Conservation (phyloP, 106 monocot species). For the Hemerocallis citrina region DNA sequence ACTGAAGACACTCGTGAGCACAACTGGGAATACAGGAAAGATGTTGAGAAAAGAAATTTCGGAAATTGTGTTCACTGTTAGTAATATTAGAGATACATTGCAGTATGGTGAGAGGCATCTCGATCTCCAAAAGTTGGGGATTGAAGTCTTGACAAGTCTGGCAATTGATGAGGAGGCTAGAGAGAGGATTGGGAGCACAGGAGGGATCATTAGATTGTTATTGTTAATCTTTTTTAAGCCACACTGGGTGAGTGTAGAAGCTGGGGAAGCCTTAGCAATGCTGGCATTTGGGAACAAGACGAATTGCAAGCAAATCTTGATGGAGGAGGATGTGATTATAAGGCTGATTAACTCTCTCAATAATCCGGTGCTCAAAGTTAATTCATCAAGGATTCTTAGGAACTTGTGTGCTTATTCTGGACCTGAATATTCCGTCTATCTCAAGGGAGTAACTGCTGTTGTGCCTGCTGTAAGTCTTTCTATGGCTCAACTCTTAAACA, state of each 20-base stretch:
- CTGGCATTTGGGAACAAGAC: constrained; percentile 13
- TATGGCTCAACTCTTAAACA: too few species aligned
- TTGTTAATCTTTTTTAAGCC: constrained; percentile 7
- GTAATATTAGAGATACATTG: constrained; percentile 10
- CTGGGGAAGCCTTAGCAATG: constrained; percentile 35
- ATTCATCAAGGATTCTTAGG: constrained; percentile 38
- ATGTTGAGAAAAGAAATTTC: constrained; percentile 7
- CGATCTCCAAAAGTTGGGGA: constrained; percentile 10
- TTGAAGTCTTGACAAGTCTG: constrained; percentile 16
- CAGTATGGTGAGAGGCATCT: constrained; percentile 12
- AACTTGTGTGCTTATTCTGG: constrained; percentile 43
- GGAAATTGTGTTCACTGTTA: constrained; percentile 10
- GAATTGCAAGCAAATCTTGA: constrained; percentile 23
- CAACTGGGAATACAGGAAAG: constrained; percentile 9
- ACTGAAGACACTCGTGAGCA: constrained; percentile 8
- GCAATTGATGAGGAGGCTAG: constrained; percentile 12
- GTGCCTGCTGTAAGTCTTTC: constrained; percentile 1
- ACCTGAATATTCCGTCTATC: neutral
- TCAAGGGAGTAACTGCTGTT: constrained; percentile 16
- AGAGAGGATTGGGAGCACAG: constrained; percentile 10
- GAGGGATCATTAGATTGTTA: constrained; percentile 9
- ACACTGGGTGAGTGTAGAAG: constrained; percentile 11
- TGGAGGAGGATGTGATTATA: constrained; percentile 13
- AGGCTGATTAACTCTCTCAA: constrained; percentile 29
- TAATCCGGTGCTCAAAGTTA: constrained; percentile 20